These are phyloP conservation scores for Elasticomyces elasticus DNA, from an alignment of 495 filamentous ascomycete genomes.

Conservation along the genomic window DNA sequence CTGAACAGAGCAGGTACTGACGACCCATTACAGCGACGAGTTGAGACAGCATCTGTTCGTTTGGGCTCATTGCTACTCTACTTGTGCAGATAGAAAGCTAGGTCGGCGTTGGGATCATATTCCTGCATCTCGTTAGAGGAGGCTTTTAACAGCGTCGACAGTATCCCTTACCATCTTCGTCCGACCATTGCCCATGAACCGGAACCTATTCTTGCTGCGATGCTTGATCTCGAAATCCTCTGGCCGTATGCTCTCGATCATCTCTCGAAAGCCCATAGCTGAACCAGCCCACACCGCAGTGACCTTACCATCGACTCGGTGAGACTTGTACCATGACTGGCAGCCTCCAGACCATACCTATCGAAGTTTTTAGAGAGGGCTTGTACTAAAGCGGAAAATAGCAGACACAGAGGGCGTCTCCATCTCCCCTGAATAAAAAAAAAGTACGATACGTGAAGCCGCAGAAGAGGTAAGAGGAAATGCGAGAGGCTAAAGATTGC, in stretches of 20 bases:
- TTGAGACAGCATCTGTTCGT: no score
- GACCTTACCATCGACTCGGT: constrained; percentile 21
- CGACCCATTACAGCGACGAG: no score
- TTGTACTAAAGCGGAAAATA: no score
- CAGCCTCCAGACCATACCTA: constrained; percentile 24
- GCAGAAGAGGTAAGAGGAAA: no score
- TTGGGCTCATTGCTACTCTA: constrained; percentile 3
- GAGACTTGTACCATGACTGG: constrained; percentile 23
- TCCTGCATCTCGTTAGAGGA: constrained; percentile 2
- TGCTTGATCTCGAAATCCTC: constrained; percentile 24
- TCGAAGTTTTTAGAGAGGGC: no score
- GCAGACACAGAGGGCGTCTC: no score
- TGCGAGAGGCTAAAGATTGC: no score
- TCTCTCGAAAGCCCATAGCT: constrained; percentile 14
- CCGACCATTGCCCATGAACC: constrained; percentile 19
- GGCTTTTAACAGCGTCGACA: no score
- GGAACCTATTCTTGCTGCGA: constrained; percentile 20
- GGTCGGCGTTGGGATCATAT: constrained; percentile 19
- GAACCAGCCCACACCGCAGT: constrained; percentile 23
- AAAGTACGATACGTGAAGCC: no score
- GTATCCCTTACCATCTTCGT: constrained; percentile 11
- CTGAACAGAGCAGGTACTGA: no score
- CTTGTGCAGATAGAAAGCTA: constrained; percentile 18
- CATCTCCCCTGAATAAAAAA: no score
- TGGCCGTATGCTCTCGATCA: constrained; percentile 17